Evolutionary conservation across 345 rosid genomes (phyloP).

Genomic region (Trapa incisa): DNA sequence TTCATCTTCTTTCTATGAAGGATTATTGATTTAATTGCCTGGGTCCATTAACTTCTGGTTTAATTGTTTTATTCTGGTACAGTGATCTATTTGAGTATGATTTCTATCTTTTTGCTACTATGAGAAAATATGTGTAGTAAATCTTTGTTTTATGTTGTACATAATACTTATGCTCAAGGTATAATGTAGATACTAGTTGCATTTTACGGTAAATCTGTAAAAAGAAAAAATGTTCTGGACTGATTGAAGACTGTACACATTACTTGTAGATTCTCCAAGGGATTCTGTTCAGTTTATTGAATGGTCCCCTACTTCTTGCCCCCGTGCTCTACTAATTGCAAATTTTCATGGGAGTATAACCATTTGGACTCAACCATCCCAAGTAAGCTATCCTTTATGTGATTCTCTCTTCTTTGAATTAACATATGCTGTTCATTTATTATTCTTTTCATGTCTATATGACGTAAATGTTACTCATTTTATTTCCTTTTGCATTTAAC

Average conservation of each 20-base stretch:
- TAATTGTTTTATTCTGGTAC: not conserved
- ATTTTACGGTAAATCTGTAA: not conserved
- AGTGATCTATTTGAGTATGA: not conserved
- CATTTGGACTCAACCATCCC: conserved; percentile 94
- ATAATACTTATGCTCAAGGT: not conserved
- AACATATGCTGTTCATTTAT: not conserved
- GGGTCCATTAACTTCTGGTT: not conserved
- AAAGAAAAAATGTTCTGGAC: not conserved
- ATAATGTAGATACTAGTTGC: not conserved
- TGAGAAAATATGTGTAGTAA: not conserved
- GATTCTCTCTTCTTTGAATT: not conserved
- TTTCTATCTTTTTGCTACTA: not conserved
- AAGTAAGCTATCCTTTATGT: conserved; percentile 30
- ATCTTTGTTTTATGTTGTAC: not conserved
- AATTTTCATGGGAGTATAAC: conserved; percentile 95
- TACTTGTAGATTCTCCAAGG: conserved; percentile 80
- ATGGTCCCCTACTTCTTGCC: conserved; percentile 94
- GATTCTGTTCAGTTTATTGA: conserved; percentile 98
- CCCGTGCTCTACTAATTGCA: conserved; percentile 86
- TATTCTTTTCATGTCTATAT: not conserved
- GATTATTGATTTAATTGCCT: not conserved
- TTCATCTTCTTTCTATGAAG: not conserved
- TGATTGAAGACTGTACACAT: not conserved
- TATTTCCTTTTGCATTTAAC: not conserved
- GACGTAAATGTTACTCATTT: not conserved